Percentiles rank a stretch among this genome's conserved stretches.
Conservation (phyloP, 2,329 filamentous ascomycete species). For the Zarea fungicola region DNA sequence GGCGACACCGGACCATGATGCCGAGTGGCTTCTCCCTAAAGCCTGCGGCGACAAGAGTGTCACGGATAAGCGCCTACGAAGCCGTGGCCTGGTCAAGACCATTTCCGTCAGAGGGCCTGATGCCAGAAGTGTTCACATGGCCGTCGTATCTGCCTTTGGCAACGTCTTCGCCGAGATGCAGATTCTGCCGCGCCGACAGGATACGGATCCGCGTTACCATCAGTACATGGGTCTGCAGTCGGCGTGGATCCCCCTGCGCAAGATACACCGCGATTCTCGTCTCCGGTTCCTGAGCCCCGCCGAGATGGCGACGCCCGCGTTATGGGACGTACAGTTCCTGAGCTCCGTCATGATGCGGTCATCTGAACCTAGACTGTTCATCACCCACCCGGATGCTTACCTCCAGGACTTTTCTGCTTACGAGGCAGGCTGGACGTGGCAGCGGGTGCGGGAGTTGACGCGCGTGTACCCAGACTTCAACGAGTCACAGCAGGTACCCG, state of each 20-base stretch:
- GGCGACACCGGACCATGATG: slow-evolving; percentile 38
- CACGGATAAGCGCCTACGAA: slow-evolving; percentile 67
- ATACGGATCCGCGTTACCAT: slow-evolving; percentile 25
- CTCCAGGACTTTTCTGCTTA: slow-evolving; percentile 56
- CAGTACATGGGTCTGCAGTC: slow-evolving; percentile 59
- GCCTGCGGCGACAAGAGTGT: slow-evolving; percentile 59
- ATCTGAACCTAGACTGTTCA: slow-evolving; percentile 62
- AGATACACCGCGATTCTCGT: slow-evolving; percentile 67
- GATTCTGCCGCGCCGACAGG: slow-evolving; percentile 25
- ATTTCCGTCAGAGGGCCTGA: slow-evolving; percentile 58
- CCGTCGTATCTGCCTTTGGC: slow-evolving; percentile 59
- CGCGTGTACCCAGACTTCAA: slow-evolving; percentile 46
- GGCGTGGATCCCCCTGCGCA: slow-evolving; percentile 69
- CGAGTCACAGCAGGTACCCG: slow-evolving; percentile 45
- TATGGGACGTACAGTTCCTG: slow-evolving; percentile 69
- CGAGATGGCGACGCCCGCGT: slow-evolving; percentile 67
- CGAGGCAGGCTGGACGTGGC: slow-evolving; percentile 64
- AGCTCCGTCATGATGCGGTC: slow-evolving; percentile 69
- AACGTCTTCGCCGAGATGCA: slow-evolving; percentile 45
- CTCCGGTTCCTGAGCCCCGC: slow-evolving; percentile 64
- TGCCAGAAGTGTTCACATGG: slow-evolving; percentile 61
- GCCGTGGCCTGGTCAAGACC: slow-evolving; percentile 64
- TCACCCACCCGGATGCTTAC: slow-evolving; percentile 72
- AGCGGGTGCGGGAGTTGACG: slow-evolving; percentile 57
- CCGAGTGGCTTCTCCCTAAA: slow-evolving; percentile 62